Conservation (phyloP, 108 stramenopile species). For the Cyclostephanos tholiformis region DNA sequence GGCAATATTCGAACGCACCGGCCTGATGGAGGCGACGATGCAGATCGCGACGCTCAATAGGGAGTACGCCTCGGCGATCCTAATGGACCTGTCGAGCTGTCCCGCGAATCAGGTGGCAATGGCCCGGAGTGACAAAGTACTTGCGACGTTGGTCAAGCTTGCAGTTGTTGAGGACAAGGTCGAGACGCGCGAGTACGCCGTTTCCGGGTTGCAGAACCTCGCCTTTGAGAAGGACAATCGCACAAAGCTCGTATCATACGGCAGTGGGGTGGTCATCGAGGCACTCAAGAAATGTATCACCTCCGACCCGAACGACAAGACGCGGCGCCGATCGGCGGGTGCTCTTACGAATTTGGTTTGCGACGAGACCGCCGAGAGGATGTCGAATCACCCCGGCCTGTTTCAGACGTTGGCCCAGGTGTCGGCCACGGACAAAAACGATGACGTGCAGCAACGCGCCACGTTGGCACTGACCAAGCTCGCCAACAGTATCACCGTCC, state of each 20-base stretch:
- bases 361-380: slow-evolving; percentile 72
- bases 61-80: slow-evolving; percentile 70
- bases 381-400: slow-evolving; percentile 78
- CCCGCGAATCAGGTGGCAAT: slow-evolving; percentile 72
- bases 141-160: slow-evolving; percentile 80
- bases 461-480: slow-evolving; percentile 83
- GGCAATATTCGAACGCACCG: slow-evolving; percentile 52
- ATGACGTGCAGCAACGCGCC: slow-evolving; percentile 78
- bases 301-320: slow-evolving; percentile 65
- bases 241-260: slow-evolving; percentile 58
- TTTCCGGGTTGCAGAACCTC: slow-evolving; percentile 83
- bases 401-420: slow-evolving; percentile 70
- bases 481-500: slow-evolving; percentile 60
- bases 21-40: slow-evolving; percentile 62
- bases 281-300: slow-evolving; percentile 69
- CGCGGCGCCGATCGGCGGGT: slow-evolving; percentile 75
- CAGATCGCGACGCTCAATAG: slow-evolving; percentile 70
- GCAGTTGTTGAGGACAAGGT: slow-evolving; percentile 64
- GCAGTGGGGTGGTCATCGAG: slow-evolving; percentile 78
- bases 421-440: slow-evolving; percentile 62
- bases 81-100: slow-evolving; percentile 83
- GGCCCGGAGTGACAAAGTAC: slow-evolving; percentile 72
- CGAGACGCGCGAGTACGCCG: slow-evolving; percentile 76
- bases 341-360: slow-evolving; percentile 85
- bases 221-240: slow-evolving; percentile 80